phyloP scores from a whole-genome alignment of 768 basidiomycete species.

The Porpolomopsis calyptriformis region DNA sequence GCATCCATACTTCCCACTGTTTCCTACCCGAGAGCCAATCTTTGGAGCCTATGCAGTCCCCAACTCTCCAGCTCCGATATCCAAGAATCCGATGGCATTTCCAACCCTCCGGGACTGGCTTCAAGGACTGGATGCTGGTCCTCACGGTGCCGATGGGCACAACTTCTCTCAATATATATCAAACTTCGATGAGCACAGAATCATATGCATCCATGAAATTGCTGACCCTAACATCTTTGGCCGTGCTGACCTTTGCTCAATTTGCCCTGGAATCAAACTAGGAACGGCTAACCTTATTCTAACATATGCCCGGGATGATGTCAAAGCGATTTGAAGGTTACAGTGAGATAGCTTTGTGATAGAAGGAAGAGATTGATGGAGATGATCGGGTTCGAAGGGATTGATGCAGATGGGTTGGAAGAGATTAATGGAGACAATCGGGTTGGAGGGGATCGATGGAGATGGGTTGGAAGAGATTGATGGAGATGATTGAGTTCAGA shows the following conservation, averaged over 20 bases:
- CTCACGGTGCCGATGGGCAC: not conserved
- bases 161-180: not conserved
- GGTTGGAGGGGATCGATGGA: too few relatives aligned
- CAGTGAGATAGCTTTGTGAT: not conserved
- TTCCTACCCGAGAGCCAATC: too few relatives aligned
- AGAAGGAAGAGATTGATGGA: too few relatives aligned
- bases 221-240: not conserved
- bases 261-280: not conserved
- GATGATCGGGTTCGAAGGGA: too few relatives aligned
- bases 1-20: too few relatives aligned
- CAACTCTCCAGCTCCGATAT: not conserved
- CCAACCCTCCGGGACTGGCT: not conserved
- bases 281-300: not conserved
- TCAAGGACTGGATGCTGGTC: not conserved
- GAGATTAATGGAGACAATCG: too few relatives aligned
- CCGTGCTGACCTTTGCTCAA: not conserved
- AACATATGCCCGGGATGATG: not conserved
- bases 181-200: not conserved
- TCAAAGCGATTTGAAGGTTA: not conserved
- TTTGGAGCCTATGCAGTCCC: not conserved
- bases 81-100: not conserved
- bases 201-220: not conserved
- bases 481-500: too few relatives aligned
- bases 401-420: too few relatives aligned
- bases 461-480: too few relatives aligned